phyloP scores from a whole-genome alignment of 2,329 filamentous ascomycete genomes.

The Volutella citrinella region DNA sequence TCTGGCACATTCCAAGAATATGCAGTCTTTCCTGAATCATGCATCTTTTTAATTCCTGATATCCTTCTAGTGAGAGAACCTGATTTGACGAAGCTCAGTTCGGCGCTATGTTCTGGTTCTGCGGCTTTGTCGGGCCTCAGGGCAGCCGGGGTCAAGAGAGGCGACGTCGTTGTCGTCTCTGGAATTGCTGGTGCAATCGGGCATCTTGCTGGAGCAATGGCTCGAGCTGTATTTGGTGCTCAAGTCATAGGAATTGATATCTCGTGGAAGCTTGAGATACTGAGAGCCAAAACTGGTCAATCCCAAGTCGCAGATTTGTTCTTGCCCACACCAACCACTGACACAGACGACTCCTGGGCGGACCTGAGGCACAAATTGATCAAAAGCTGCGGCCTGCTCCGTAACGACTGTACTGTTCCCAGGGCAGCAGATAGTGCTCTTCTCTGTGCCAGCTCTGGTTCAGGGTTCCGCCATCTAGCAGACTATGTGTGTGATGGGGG shows the following conservation, averaged over 20 bases:
- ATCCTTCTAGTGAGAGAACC: not conserved
- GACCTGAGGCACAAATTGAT: too few species aligned
- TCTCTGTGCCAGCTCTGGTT: not conserved
- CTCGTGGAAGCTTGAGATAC: not conserved
- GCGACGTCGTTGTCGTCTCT: not conserved
- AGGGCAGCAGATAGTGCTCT: not conserved
- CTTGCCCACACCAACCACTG: too few species aligned
- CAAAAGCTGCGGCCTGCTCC: too few species aligned
- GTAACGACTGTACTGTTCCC: too few species aligned
- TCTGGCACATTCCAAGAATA: slow-evolving; percentile 3
- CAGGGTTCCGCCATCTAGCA: not conserved
- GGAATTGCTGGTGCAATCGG: slow-evolving; percentile 1
- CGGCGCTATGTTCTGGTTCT: too few species aligned
- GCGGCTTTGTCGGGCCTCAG: not conserved
- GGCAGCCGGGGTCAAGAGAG: not conserved
- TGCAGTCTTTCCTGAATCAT: not conserved
- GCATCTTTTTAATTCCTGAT: not conserved
- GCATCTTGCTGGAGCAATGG: slow-evolving; percentile 1
- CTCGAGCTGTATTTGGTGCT: not conserved
- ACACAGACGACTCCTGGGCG: too few species aligned
- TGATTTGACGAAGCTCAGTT: too few species aligned
- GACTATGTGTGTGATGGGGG: slow-evolving; percentile 4
- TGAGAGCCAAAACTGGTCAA: not conserved
- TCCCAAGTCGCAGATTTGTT: too few species aligned
- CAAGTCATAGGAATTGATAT: slow-evolving; percentile 1